Evolutionary conservation across 2,329 filamentous ascomycete species (phyloP).

Genomic region (Sordariomycetes sp.): DNA sequence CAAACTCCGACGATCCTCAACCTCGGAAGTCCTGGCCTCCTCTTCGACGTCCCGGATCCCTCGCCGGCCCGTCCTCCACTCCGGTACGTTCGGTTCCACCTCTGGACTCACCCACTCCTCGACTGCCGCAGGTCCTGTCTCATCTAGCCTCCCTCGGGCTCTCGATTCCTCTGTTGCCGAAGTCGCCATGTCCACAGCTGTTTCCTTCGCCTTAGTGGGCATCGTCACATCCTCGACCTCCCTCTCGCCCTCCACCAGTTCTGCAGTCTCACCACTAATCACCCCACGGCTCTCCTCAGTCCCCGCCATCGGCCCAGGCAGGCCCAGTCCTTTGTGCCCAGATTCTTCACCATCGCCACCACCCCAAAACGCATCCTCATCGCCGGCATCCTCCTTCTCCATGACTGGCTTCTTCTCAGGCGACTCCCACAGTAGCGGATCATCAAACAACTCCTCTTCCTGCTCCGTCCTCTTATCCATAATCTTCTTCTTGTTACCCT

Average conservation of each 20-base stretch:
- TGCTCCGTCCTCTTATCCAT: slow-evolving; percentile 26
- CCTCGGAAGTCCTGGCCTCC: too few species aligned
- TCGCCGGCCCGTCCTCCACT: neutral
- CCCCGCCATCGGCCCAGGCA: neutral
- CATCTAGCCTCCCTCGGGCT: neutral
- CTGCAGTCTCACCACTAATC: neutral
- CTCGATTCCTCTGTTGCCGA: neutral
- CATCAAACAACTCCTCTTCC: slow-evolving; percentile 31
- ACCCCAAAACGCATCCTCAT: neutral
- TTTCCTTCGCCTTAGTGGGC: slow-evolving; percentile 8
- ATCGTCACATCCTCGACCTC: slow-evolving; percentile 7
- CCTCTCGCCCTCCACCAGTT: neutral
- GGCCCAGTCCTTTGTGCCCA: neutral
- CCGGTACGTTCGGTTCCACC: neutral
- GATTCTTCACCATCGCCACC: neutral
- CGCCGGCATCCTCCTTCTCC: neutral
- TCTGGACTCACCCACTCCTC: neutral
- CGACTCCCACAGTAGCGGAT: slow-evolving; percentile 29
- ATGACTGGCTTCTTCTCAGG: neutral
- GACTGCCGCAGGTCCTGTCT: neutral
- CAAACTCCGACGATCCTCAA: neutral
- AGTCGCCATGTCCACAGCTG: neutral
- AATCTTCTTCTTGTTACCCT: slow-evolving; percentile 25
- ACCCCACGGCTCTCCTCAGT: neutral
- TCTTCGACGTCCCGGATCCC: neutral